Evolutionary conservation across 2,329 filamentous ascomycete species (phyloP).

Genomic region (Remersonia thermophila): DNA sequence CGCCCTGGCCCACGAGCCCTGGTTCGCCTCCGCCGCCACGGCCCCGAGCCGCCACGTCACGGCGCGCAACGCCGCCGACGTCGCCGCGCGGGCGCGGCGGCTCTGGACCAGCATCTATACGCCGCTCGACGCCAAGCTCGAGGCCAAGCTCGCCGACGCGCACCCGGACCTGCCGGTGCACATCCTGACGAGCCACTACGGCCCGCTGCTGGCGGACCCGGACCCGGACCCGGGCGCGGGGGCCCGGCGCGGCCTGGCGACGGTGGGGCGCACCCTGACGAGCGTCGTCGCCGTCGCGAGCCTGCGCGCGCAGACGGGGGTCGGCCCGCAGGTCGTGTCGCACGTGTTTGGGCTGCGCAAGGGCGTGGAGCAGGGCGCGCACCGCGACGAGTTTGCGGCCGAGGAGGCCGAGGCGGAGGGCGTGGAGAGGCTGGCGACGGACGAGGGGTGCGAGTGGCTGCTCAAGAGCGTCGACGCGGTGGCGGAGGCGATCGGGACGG

Average conservation of each 20-base stretch:
- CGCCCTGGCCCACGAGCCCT: slow-evolving; percentile 33
- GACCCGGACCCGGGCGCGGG: slow-evolving; percentile 22
- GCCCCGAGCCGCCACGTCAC: slow-evolving; percentile 42
- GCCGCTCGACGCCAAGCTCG: slow-evolving; percentile 61
- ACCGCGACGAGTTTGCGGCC: slow-evolving; percentile 21
- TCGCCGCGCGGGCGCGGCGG: slow-evolving; percentile 44
- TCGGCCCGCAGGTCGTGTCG: slow-evolving; percentile 68
- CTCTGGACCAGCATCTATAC: slow-evolving; percentile 71
- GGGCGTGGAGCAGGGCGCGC: slow-evolving; percentile 55
- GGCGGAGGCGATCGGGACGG: slow-evolving; percentile 29
- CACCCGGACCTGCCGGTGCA: slow-evolving; percentile 75
- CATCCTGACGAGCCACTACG: slow-evolving; percentile 65
- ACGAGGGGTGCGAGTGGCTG: slow-evolving; percentile 37
- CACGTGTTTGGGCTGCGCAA: slow-evolving; percentile 74
- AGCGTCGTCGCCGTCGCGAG: slow-evolving; percentile 63
- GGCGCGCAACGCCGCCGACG: slow-evolving; percentile 39
- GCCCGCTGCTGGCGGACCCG: slow-evolving; percentile 60
- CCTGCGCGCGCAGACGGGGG: slow-evolving; percentile 65
- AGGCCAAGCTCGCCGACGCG: slow-evolving; percentile 55
- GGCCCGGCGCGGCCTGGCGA: slow-evolving; percentile 32
- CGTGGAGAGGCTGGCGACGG: slow-evolving; percentile 31
- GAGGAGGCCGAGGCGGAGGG: slow-evolving; percentile 21
- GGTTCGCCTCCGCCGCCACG: slow-evolving; percentile 42
- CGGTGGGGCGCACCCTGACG: slow-evolving; percentile 58
- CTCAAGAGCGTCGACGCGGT: slow-evolving; percentile 33